These are phyloP conservation scores for Tylopilus vinaceipallidus DNA, from an alignment of 768 basidiomycete genomes.

Conservation along the genomic window DNA sequence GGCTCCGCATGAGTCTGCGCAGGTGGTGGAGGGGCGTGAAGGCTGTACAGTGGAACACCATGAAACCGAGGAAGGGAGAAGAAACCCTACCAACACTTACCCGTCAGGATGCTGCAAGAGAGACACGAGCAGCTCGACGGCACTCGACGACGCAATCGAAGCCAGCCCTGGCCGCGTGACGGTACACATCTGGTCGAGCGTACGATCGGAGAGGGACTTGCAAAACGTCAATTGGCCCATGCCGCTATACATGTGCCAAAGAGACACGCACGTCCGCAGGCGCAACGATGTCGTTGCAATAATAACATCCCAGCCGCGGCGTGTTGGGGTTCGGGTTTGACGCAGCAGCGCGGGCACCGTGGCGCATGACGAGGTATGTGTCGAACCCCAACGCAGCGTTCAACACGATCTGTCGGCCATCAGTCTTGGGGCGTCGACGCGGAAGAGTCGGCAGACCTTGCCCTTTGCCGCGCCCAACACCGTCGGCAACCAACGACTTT, in stretches of 20 bases:
- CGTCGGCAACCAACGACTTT: conserved; percentile 95
- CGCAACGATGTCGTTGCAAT: conserved; percentile 97
- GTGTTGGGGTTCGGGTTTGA: conserved; percentile 22
- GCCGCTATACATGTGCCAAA: too few species aligned
- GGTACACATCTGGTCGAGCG: conserved; percentile 98
- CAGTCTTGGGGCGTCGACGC: neutral
- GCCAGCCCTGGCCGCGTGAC: conserved; percentile 95
- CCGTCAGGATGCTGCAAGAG: conserved; percentile 87
- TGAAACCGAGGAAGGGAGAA: neutral
- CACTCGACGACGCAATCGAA: conserved; percentile 86
- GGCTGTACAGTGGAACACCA: conserved; percentile 26
- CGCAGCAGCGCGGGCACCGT: conserved; percentile 60
- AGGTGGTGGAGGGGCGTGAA: conserved; percentile 74
- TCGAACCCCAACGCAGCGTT: conserved; percentile 97
- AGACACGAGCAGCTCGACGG: conserved; percentile 89
- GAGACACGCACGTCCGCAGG: conserved; percentile 75
- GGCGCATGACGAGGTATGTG: conserved; percentile 94
- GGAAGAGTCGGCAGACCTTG: conserved; percentile 53
- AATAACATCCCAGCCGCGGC: conserved; percentile 83
- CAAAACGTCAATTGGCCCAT: neutral
- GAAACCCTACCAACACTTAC: too few species aligned
- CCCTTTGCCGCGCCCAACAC: conserved; percentile 80
- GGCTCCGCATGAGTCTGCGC: too few species aligned
- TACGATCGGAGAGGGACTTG: conserved; percentile 78
- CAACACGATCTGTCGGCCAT: conserved; percentile 66